phyloP scores from a whole-genome alignment of 2,329 filamentous ascomycete genomes.

The Paradendryphiella salina region DNA sequence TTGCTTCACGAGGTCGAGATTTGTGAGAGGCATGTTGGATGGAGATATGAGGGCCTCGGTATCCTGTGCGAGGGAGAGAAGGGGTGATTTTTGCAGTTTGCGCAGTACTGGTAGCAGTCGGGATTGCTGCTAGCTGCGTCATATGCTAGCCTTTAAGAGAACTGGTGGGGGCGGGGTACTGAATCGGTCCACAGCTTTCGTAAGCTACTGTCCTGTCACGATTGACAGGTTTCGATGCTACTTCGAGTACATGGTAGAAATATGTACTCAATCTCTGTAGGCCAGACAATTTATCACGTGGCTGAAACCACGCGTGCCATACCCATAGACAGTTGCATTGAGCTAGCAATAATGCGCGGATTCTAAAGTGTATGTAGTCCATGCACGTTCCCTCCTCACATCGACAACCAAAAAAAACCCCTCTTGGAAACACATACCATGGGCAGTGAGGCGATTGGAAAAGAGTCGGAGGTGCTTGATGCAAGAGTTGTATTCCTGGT shows the following conservation, averaged over 20 bases:
- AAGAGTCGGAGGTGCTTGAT: neutral
- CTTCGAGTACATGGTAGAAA: neutral
- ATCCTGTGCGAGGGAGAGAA: neutral
- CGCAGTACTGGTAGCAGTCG: neutral
- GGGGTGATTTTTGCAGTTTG: neutral
- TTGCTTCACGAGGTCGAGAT: constrained; percentile 60
- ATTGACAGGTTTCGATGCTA: neutral
- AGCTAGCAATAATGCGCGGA: constrained; percentile 1
- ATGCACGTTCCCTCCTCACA: neutral
- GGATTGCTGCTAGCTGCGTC: constrained; percentile 13
- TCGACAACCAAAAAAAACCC: neutral
- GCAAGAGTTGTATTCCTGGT: constrained; percentile 30
- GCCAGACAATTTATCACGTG: too few species aligned
- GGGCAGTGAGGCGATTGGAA: neutral
- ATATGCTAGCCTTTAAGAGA: constrained; percentile 8
- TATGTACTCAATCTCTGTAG: neutral
- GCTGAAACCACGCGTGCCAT: neutral
- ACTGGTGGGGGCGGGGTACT: constrained; percentile 34
- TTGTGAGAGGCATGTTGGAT: constrained; percentile 47
- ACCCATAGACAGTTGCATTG: neutral
- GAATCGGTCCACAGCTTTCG: constrained; percentile 2
- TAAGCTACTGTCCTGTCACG: neutral
- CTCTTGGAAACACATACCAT: neutral
- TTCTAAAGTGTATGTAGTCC: neutral
- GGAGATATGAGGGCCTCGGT: neutral